These are phyloP conservation scores for Albugo candida DNA, from an alignment of 352 stramenopile species.

Conservation along the genomic window DNA sequence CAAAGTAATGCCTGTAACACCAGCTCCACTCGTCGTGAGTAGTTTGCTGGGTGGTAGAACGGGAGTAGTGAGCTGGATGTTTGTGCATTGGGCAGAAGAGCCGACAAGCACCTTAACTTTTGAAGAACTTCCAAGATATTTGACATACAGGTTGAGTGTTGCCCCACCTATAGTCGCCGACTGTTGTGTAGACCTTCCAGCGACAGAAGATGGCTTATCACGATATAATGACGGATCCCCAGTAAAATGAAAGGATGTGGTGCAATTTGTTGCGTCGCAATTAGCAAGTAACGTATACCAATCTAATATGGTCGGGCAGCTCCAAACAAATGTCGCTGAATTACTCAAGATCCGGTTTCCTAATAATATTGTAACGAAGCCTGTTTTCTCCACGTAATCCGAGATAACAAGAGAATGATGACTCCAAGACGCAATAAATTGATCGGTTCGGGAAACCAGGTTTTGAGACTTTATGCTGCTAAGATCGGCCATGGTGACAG, in stretches of 20 bases:
- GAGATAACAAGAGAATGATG: slow-evolving; percentile 21
- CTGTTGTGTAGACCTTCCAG: slow-evolving; percentile 16
- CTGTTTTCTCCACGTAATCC: slow-evolving; percentile 19
- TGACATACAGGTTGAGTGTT: slow-evolving; percentile 26
- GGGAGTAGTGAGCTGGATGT: slow-evolving; percentile 13
- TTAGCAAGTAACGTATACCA: slow-evolving; percentile 27
- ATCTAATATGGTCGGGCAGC: slow-evolving; percentile 29
- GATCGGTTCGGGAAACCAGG: slow-evolving; percentile 5
- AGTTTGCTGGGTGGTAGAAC: slow-evolving; percentile 9
- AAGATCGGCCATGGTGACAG: slow-evolving; percentile 10
- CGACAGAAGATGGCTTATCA: slow-evolving; percentile 8
- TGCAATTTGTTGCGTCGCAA: slow-evolving; percentile 21
- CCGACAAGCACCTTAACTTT: slow-evolving; percentile 9
- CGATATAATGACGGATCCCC: slow-evolving; percentile 21
- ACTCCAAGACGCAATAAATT: slow-evolving; percentile 12
- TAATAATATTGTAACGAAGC: slow-evolving; percentile 30
- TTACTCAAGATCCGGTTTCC: slow-evolving; percentile 26
- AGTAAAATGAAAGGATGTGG: slow-evolving; percentile 23
- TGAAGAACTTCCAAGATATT: slow-evolving; percentile 27
- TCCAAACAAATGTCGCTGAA: slow-evolving; percentile 32
- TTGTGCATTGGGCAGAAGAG: slow-evolving; percentile 13
- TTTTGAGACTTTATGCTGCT: slow-evolving; percentile 3
- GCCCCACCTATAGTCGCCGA: slow-evolving; percentile 23
- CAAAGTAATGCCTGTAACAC: slow-evolving; percentile 10
- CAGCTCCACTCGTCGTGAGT: not conserved